Conservation (phyloP, 371 early-diverging fungal genomes). For the Rhizopus arrhizus region DNA sequence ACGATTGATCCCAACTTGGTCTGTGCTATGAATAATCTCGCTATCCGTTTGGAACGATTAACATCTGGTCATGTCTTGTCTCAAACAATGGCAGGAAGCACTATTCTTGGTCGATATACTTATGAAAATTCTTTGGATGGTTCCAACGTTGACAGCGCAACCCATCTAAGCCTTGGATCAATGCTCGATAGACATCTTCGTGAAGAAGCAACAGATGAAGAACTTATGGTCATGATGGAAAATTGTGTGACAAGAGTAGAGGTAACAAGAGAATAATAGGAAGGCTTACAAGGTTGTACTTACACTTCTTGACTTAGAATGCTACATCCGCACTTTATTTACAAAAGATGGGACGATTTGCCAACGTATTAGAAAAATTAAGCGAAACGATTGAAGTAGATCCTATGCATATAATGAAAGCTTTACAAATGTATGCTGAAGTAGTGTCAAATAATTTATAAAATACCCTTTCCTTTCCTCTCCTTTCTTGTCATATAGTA, state of each 20-base stretch:
- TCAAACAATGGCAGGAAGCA: slow-evolving; percentile 27
- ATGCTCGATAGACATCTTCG: slow-evolving; percentile 48
- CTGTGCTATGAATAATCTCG: slow-evolving; percentile 39
- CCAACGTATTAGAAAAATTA: slow-evolving; percentile 58
- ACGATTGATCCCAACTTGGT: slow-evolving; percentile 44
- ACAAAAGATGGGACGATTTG: slow-evolving; percentile 58
- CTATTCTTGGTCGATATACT: slow-evolving; percentile 29
- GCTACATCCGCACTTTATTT: slow-evolving; percentile 62
- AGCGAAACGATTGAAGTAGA: slow-evolving; percentile 62
- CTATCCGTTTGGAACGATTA: slow-evolving; percentile 48
- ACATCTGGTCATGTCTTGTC: slow-evolving; percentile 39
- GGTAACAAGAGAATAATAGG: slow-evolving; percentile 25
- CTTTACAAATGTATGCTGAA: slow-evolving; percentile 66
- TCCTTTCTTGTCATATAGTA: slow-evolving; percentile 3
- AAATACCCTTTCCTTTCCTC: neutral
- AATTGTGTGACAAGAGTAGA: slow-evolving; percentile 65
- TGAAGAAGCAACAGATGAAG: slow-evolving; percentile 61
- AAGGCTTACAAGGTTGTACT: neutral
- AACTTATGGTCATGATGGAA: slow-evolving; percentile 59
- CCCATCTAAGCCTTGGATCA: slow-evolving; percentile 26
- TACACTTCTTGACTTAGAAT: slow-evolving; percentile 38
- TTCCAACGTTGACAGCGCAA: slow-evolving; percentile 28
- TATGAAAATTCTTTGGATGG: slow-evolving; percentile 3
- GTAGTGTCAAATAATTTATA: slow-evolving; percentile 19
- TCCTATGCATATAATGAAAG: slow-evolving; percentile 60